Evolutionary conservation across 2,329 filamentous ascomycete species (phyloP).

Genomic region (Ceratocystis huliohia): DNA sequence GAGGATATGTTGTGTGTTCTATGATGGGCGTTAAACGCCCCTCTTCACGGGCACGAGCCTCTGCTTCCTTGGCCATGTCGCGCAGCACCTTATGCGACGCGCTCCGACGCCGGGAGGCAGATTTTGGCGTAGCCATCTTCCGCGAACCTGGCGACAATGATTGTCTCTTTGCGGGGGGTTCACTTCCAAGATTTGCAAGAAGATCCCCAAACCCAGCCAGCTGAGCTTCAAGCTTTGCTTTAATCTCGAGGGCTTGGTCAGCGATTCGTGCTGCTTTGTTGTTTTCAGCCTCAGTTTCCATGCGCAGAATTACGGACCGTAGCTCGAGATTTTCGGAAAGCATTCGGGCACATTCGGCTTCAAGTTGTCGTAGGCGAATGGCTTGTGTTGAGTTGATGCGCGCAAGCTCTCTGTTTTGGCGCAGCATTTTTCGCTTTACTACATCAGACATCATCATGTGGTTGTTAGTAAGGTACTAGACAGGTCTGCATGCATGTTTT

Average conservation of each 20-base stretch:
- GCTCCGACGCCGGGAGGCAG: constrained; percentile 35
- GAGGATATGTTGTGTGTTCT: constrained; percentile 55
- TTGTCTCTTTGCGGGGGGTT: constrained; percentile 42
- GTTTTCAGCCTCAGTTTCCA: constrained; percentile 55
- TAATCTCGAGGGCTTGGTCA: constrained; percentile 57
- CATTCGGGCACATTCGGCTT: constrained; percentile 61
- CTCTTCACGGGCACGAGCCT: constrained; percentile 39
- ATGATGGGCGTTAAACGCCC: constrained; percentile 52
- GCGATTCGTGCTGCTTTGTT: constrained; percentile 46
- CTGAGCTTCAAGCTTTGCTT: constrained; percentile 57
- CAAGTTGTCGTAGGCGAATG: constrained; percentile 61
- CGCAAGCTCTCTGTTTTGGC: constrained; percentile 75
- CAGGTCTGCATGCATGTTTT: neutral
- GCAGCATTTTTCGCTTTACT: constrained; percentile 69
- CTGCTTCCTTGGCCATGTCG: constrained; percentile 43
- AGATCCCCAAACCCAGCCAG: constrained; percentile 56
- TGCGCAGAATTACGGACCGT: constrained; percentile 53
- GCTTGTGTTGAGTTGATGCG: constrained; percentile 67
- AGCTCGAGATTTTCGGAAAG: constrained; percentile 69
- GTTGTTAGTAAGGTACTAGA: neutral
- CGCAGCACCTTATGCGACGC: constrained; percentile 45
- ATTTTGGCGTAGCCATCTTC: constrained; percentile 32
- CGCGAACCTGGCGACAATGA: constrained; percentile 29
- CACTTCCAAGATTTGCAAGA: constrained; percentile 51
- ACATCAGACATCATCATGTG: constrained; percentile 21